Base-by-base conservation (phyloP, 805 yeast genomes). In the Candida nitratophila region DNA sequence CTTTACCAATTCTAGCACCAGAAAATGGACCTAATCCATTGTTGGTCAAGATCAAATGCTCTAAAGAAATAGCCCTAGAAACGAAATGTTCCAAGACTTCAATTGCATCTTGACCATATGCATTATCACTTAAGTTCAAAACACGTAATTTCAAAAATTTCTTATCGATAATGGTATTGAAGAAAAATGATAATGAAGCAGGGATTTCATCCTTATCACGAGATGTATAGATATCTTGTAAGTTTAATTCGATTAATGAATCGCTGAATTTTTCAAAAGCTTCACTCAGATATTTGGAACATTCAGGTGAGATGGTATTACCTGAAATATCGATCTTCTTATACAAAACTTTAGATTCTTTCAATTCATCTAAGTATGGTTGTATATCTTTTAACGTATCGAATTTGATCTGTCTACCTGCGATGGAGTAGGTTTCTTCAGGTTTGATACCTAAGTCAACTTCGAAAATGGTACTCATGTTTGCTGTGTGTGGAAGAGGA, bases 11-110 rank as follows among this genome's bases (percentile, higher is more conserved):
- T 61, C 96, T 78, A 45, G 91, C 83, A 55, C 99, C 99, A 1
- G 98, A 96, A 61, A 85, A 85, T 22, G 99, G 99, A 31, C 99
- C 99, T 80, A 93, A 83, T 44, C 99, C 99, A 63, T 93, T 93
- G 67, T 93, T 93, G 39, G 96, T 83, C 49, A 93, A 71, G 52
- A 87, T 81, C 63, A 93, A 75, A 61, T 93, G 96, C 64, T 86
- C 84, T 44, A 93, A 68, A 22, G 95, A 80, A 16, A 78, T 74
- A 31, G 91, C 95, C 54, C 82, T 73, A 12, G 86, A 69, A 46
- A 93, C 70, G 55, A 82, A 89, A 24, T 70, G 73, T 60, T 93
- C 96, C 44, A 93, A 73, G 9, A 93, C 95, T 46, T 84, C 96
- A 49, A 93, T 87, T 21, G 98, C 86, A 59, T 93, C 95, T 59